phyloP scores from a whole-genome alignment of 345 rosid genomes.

The Eucalyptus dawsonii region DNA sequence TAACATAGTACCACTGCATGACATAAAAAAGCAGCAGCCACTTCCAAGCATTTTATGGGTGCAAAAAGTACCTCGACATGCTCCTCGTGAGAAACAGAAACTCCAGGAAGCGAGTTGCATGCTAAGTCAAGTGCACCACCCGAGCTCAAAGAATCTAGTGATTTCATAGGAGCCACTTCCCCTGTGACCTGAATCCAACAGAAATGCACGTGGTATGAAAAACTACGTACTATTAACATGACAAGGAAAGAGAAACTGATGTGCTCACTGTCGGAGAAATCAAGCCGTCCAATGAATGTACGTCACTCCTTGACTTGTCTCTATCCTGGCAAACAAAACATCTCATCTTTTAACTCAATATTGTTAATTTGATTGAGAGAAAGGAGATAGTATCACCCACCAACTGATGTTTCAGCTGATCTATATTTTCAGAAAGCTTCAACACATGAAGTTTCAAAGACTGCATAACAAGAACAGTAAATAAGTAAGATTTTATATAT shows the following conservation, averaged over 20 bases:
- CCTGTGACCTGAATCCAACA: conserved; percentile 15
- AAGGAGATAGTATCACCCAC: conserved; percentile 25
- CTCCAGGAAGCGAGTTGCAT: conserved; percentile 2
- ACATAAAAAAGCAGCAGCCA: neutral
- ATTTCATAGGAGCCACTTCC: conserved; percentile 4
- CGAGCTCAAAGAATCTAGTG: conserved; percentile 3
- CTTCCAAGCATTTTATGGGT: neutral
- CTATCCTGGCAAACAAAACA: conserved; percentile 29
- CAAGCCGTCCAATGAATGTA: conserved; percentile 23
- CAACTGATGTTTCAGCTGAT: conserved; percentile 46
- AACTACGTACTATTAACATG: neutral
- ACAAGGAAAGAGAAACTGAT: conserved; percentile 1
- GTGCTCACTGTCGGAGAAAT: conserved; percentile 16
- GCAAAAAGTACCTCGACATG: conserved; percentile 15
- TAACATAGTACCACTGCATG: neutral
- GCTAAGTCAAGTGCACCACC: conserved; percentile 8
- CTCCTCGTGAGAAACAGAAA: conserved; percentile 8
- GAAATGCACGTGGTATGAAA: neutral
- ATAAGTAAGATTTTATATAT: neutral
- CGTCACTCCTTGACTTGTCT: conserved; percentile 23
- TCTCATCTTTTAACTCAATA: neutral
- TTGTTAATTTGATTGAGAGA: neutral
- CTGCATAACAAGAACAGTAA: conserved; percentile 26
- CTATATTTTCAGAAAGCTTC: conserved; percentile 58
- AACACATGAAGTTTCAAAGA: conserved; percentile 84